Evolutionary conservation across 2,329 filamentous ascomycete species (phyloP), one percentile per base, ranked within the genome.

Genomic region (Epichloe sibirici): DNA sequence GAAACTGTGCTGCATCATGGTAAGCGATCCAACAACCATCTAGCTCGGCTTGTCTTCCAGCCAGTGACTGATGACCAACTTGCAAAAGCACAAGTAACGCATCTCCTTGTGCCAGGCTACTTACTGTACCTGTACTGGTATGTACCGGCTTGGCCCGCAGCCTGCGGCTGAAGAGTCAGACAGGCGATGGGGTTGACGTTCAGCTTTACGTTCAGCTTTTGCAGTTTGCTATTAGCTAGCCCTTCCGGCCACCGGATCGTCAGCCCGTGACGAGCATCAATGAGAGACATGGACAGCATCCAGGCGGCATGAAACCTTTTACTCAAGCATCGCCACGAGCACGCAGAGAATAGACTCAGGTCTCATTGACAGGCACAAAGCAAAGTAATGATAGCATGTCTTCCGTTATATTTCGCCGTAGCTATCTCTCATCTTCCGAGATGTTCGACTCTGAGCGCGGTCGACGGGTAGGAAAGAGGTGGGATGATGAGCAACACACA

Each of bases 21-120:
- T 28, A 23, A 39, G 38, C 28, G 37, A 34, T 34, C 45, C 45
- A 38, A 38, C 34, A 25, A 0, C 7, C 28, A 45, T 3, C 15
- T 5, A 17, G 15, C 12, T 13, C 28, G 15, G 45, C 25, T 28
- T 25, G 31, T 6, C 25, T 11, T 45, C 40, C 21, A 38, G 28
- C 25, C 40, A 51, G 39, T 39, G 13, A 28, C n/a, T 9, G 23
- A 13, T 15, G 17, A 28, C 35, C 17, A 40, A 21, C 17, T 21
- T 21, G 17, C 17, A 21, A 21, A 21, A 39, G 35, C 46, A 25
- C 46, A 28, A 28, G 21, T 5, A 45, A 31, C 12, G 7, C 25
- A 35, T 43, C 39, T n/a, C n/a, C 38, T n/a, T 40, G 48, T 17
- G 52, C 45, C 52, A 54, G 48, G 45, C 45, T 45, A 38, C 38